Percentiles rank a stretch among this genome's conserved stretches.
phyloP scores from a whole-genome alignment of 108 stramenopile genomes.

The Cyclotella choctawhatcheeana region DNA sequence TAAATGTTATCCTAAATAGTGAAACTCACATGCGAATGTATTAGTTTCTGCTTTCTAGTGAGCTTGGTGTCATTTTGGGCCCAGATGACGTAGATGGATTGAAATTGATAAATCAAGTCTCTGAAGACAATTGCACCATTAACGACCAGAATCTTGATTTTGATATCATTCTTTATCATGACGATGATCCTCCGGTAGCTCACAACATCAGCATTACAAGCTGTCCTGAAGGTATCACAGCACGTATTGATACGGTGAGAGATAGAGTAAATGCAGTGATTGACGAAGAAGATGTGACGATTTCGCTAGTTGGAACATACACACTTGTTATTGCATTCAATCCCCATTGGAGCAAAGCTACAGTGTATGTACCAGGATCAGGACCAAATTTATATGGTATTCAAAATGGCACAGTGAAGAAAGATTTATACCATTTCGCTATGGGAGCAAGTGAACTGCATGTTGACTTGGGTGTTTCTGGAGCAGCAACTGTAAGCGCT shows the following conservation, averaged over 20 bases:
- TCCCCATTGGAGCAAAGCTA: constrained; percentile 13
- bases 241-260: not conserved
- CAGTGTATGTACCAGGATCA: constrained; percentile 2
- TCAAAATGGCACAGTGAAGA: constrained; percentile 5
- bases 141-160: not conserved
- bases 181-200: not conserved
- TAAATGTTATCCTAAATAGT: no score
- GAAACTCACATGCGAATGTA: no score
- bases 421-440: constrained; percentile 25
- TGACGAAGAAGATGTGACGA: not conserved
- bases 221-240: not conserved
- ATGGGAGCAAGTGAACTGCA: constrained; percentile 4
- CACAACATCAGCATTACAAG: not conserved
- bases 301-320: not conserved
- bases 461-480: constrained; percentile 11
- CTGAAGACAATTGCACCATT: not conserved
- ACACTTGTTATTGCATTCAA: constrained; percentile 27
- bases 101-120: not conserved
- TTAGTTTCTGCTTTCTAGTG: constrained; percentile 5
- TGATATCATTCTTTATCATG: not conserved
- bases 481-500: constrained; percentile 23
- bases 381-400: constrained; percentile 18
- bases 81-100: constrained; percentile 17
- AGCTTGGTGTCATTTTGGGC: constrained; percentile 27
- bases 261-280: not conserved